Percentiles rank a stretch among this genome's conserved stretches.
Conservation (phyloP, 768 basidiomycete genomes). For the Amylocystis lapponica region DNA sequence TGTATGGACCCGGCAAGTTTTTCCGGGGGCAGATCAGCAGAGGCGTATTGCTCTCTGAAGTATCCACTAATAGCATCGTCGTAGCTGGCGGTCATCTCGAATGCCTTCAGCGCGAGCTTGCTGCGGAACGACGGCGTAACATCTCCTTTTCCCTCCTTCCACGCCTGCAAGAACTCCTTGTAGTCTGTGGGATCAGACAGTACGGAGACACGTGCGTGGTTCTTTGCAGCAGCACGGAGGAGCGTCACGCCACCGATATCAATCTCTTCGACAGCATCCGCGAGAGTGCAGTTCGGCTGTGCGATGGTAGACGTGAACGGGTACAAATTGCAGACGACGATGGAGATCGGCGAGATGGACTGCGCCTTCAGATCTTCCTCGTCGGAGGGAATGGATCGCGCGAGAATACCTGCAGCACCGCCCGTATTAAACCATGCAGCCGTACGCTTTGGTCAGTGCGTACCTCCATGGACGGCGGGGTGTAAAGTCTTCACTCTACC, state of each 20-base stretch:
- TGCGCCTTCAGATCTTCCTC: slow-evolving; percentile 79
- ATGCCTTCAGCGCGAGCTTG: slow-evolving; percentile 91
- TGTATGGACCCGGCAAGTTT: slow-evolving; percentile 68
- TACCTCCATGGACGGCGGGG: slow-evolving; percentile 96
- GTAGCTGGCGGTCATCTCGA: slow-evolving; percentile 93
- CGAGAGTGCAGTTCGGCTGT: slow-evolving; percentile 81
- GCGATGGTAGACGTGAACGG: slow-evolving; percentile 92
- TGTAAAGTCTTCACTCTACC: slow-evolving; percentile 98
- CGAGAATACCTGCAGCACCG: slow-evolving; percentile 92
- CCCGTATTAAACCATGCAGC: not conserved
- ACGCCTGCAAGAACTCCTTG: slow-evolving; percentile 69
- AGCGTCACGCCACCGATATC: slow-evolving; percentile 99
- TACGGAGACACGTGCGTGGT: slow-evolving; percentile 88
- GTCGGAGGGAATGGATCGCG: slow-evolving; percentile 87
- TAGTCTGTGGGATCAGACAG: slow-evolving; percentile 90
- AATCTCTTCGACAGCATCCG: slow-evolving; percentile 94
- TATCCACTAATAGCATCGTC: slow-evolving; percentile 95
- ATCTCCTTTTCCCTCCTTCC: slow-evolving; percentile 67
- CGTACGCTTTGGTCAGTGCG: slow-evolving; percentile 12
- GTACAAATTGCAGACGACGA: slow-evolving; percentile 99
- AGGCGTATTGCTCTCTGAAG: slow-evolving; percentile 94
- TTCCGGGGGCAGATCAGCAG: slow-evolving; percentile 61
- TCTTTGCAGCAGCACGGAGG: slow-evolving; percentile 96
- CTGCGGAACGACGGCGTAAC: slow-evolving; percentile 67
- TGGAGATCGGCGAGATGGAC: slow-evolving; percentile 85